A percentile compares a stretch with the other conserved stretches of the same genome.
phyloP scores from a whole-genome alignment of 2,329 filamentous ascomycete genomes.

The Chaetomiaceae sp. region DNA sequence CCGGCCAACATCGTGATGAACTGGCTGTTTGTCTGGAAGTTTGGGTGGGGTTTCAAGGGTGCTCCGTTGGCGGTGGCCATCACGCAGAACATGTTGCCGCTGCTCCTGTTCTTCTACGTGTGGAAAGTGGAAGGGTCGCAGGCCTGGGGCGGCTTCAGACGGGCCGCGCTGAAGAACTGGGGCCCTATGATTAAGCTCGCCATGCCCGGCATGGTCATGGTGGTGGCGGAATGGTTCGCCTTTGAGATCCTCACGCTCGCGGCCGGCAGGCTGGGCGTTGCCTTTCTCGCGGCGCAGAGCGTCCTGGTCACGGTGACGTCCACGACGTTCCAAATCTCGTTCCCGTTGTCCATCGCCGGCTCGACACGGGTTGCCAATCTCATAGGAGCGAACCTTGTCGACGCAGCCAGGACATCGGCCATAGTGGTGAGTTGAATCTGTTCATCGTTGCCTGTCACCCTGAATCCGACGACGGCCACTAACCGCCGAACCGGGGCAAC shows the following conservation, averaged over 20 bases:
- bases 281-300: conserved; percentile 79
- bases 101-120: conserved; percentile 69
- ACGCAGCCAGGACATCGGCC: conserved; percentile 73
- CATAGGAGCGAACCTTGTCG: conserved; percentile 77
- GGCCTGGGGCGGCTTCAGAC: conserved; percentile 77
- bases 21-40: conserved; percentile 70
- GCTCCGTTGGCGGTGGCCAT: conserved; percentile 72
- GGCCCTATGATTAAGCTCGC: conserved; percentile 80
- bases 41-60: conserved; percentile 63
- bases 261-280: conserved; percentile 70
- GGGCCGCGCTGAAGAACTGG: conserved; percentile 67
- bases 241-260: conserved; percentile 89
- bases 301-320: conserved; percentile 72
- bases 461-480: background rate
- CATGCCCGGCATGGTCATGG: conserved; percentile 85
- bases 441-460: background rate
- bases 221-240: conserved; percentile 86
- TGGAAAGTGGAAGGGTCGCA: conserved; percentile 63
- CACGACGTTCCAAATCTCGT: conserved; percentile 85
- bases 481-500: background rate
- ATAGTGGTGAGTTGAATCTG: conserved; percentile 56
- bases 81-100: conserved; percentile 67
- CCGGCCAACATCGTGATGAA: conserved; percentile 73
- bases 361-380: conserved; percentile 87
- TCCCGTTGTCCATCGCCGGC: conserved; percentile 81